Evolutionary conservation across 192 early-diverging fungal species (phyloP).

Genomic region (Nowakowskiella sp.): DNA sequence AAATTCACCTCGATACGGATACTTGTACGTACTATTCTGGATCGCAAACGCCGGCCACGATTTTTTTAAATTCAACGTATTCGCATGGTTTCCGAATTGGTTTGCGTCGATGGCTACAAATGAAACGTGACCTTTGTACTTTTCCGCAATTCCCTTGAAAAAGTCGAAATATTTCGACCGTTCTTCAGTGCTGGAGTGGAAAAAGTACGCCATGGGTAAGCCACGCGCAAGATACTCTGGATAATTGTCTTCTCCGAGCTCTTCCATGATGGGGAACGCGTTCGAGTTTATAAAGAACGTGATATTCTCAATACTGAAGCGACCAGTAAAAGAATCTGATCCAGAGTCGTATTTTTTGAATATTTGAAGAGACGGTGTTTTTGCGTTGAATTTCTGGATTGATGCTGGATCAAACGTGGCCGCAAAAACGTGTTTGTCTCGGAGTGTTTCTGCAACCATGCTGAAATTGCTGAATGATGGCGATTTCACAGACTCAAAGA

Average conservation of each 20-base stretch:
- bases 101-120: constrained; percentile 86
- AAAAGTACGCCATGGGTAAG: constrained; percentile 84
- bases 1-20: constrained; percentile 70
- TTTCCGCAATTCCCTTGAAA: constrained; percentile 69
- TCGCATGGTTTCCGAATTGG: constrained; percentile 80
- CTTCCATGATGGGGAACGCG: constrained; percentile 81
- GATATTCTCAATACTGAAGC: constrained; percentile 47
- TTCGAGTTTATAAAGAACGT: constrained; percentile 65
- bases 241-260: constrained; percentile 87
- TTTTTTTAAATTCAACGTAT: constrained; percentile 83
- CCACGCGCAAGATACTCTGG: constrained; percentile 74
- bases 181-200: constrained; percentile 62
- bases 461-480: constrained; percentile 59
- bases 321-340: constrained; percentile 58
- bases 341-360: constrained; percentile 92
- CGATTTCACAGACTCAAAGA: constrained; percentile 55
- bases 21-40: constrained; percentile 75
- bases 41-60: constrained; percentile 90
- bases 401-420: constrained; percentile 55
- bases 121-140: constrained; percentile 79
- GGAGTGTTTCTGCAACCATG: constrained; percentile 64
- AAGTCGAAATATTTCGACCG: constrained; percentile 43
- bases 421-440: constrained; percentile 85
- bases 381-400: constrained; percentile 37
- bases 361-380: constrained; percentile 62